Base-by-base conservation (phyloP, 106 monocot genomes). In the Dendrobium officinale region DNA sequence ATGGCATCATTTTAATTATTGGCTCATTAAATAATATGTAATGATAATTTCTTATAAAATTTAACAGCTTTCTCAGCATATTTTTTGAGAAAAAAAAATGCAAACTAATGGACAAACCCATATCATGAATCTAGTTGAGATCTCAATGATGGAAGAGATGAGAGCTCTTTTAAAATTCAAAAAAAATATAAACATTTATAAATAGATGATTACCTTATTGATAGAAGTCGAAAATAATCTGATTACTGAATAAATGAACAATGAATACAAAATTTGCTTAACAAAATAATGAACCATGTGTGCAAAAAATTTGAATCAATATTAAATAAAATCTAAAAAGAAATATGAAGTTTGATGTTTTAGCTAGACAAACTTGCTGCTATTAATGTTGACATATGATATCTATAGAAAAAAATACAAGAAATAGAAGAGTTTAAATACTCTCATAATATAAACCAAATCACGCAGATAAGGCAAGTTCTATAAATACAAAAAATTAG, bases 361-460 rank as follows among this genome's bases (percentile, higher is more conserved):
- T 88, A 98, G 92, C 97, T 94, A 58, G 97, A 89, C 79, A 98
- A 92, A 83, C 94, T 94, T 56, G 97, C 97, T 56, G 97, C 75
- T 81, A 94, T 90, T 78, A 98, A 29, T 17, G 97, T 98, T 58
- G 94, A 98, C 81, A 94, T 94, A 86, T 94, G 97, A 75, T 97
- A 97, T 77, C 94, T 97, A 82, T 29, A 55, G 85, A 27, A 78
- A 42, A 78, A 41, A 42, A 81, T 27, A 27, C 0, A 27, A 27
- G 27, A 54, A 78, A 19, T 81, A 16, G 2, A 22, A n/a, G n/a
- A 11, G 33, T 20, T 15, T 1, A 4, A 33, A 10, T 72, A 15
- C 26, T 31, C 9, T 11, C 64, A 37, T 4, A 1, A 72, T 5
- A 16, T 11, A 33, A 26, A 72, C 70, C 31, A 33, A 72, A 31